Evolutionary conservation across 306 rosid genomes (phyloP), one percentile per base, ranked within the genome.

Genomic region (Macrotyloma uniflorum): DNA sequence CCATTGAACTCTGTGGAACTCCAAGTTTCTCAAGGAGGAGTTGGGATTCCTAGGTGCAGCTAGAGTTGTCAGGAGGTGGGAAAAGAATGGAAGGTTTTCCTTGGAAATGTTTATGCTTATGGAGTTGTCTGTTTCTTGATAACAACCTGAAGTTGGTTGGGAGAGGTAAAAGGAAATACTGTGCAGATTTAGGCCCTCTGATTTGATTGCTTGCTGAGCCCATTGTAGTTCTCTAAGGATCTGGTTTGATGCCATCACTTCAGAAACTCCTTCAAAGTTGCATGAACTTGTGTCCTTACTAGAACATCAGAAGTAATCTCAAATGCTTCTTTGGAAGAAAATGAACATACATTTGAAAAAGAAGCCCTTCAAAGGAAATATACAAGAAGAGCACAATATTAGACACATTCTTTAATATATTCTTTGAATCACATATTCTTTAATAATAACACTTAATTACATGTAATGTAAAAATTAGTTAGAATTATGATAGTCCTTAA

Each of bases 51-150:
- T 78, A 43, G 79, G 30, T 66, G 86, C 58, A 53, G 86, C 87
- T 15, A 95, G 81, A 58, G 76, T 78, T 35, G 85, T 67, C 67
- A 95, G 87, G 75, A 91, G 18, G 79, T 80, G 59, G 40, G 90
- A 74, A 76, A 95, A 91, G 74, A 42, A 80, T 64, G 86, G 68
- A 16, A 85, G 76, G 66, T 80, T 76, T 14, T 91, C 89, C 36
- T 83, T 83, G 62, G 97, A 87, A 55, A 93, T 77, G 82, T 91
- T 83, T 10, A 95, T 79, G 57, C 62, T 95, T 76, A 93, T 76
- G 86, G 98, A 89, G 88, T 86, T 88, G 47, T 95, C 93, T 26
- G 98, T 88, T 85, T 95, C 98, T 66, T 86, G 91, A 86, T 74
- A 81, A 69, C 90, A 91, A 32, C 79, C 61, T 30, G 98, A 89